These are phyloP conservation scores for Xylaria cubensis DNA, from an alignment of 495 filamentous ascomycete genomes.

Conservation along the genomic window DNA sequence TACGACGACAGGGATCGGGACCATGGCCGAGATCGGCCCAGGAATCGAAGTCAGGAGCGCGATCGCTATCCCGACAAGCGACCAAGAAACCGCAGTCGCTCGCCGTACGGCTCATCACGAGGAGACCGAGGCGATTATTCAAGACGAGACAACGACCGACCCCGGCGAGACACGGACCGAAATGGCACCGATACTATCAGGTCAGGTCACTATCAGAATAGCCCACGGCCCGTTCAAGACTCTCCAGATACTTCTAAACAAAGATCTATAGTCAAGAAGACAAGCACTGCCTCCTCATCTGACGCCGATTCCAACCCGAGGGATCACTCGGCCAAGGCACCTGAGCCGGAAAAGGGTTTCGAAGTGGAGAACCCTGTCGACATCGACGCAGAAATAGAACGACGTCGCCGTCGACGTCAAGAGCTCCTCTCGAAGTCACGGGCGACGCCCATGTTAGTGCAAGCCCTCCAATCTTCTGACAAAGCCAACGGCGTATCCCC, in stretches of 20 bases:
- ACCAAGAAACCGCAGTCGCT: slow-evolving; percentile 71
- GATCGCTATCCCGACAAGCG: slow-evolving; percentile 63
- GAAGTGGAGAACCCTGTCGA: slow-evolving; percentile 66
- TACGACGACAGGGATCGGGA: slow-evolving; percentile 62
- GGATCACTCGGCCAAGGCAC: slow-evolving; percentile 28
- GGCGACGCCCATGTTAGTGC: slow-evolving; percentile 75
- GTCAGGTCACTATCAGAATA: slow-evolving; percentile 36
- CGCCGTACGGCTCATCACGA: slow-evolving; percentile 56
- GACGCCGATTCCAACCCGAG: slow-evolving; percentile 70
- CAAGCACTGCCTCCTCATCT: slow-evolving; percentile 60
- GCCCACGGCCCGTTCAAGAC: slow-evolving; percentile 28
- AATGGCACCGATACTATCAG: slow-evolving; percentile 28
- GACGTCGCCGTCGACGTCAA: slow-evolving; percentile 85
- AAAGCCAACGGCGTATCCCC: slow-evolving; percentile 64
- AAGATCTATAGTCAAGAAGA: slow-evolving; percentile 40
- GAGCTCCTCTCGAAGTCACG: slow-evolving; percentile 86
- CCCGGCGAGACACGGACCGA: slow-evolving; percentile 33
- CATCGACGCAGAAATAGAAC: slow-evolving; percentile 81
- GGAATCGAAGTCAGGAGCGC: slow-evolving; percentile 41
- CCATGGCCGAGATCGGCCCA: slow-evolving; percentile 32
- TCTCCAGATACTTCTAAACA: slow-evolving; percentile 36
- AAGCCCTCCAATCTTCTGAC: slow-evolving; percentile 71
- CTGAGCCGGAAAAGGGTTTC: slow-evolving; percentile 46
- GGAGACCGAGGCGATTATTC: slow-evolving; percentile 43
- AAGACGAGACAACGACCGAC: slow-evolving; percentile 33